phyloP scores from a whole-genome alignment of 805 yeast genomes.

The Candida wancherniae region DNA sequence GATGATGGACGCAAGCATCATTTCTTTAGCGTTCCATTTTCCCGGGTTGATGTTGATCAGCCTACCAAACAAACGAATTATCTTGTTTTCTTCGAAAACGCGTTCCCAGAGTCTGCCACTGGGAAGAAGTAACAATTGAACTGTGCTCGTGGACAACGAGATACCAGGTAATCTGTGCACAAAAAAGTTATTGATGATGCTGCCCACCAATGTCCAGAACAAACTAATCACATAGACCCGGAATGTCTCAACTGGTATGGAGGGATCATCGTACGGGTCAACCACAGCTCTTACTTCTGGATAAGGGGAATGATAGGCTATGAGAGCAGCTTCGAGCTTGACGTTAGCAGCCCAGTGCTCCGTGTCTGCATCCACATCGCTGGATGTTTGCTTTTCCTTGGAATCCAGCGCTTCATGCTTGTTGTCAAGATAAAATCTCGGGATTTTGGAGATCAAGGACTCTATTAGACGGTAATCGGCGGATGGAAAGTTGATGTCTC shows the following conservation, averaged over 20 bases:
- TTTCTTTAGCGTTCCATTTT: slow-evolving; percentile 41
- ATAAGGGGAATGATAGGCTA: slow-evolving; percentile 48
- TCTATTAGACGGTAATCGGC: slow-evolving; percentile 24
- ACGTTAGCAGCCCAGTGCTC: slow-evolving; percentile 28
- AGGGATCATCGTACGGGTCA: slow-evolving; percentile 52
- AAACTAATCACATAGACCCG: slow-evolving; percentile 53
- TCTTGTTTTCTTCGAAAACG: slow-evolving; percentile 22
- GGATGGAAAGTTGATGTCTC: slow-evolving; percentile 32
- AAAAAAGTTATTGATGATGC: slow-evolving; percentile 55
- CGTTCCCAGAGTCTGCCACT: slow-evolving; percentile 39
- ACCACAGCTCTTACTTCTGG: slow-evolving; percentile 66
- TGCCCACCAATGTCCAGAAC: slow-evolving; percentile 48
- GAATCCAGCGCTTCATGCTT: neutral
- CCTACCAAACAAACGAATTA: slow-evolving; percentile 20
- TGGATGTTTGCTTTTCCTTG: neutral
- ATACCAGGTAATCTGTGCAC: slow-evolving; percentile 51
- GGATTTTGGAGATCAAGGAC: slow-evolving; percentile 17
- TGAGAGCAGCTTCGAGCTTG: slow-evolving; percentile 40
- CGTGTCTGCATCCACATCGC: neutral
- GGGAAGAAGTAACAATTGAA: slow-evolving; percentile 37
- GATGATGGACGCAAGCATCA: slow-evolving; percentile 42
- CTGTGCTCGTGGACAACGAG: slow-evolving; percentile 34
- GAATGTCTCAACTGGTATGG: slow-evolving; percentile 46
- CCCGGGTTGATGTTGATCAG: slow-evolving; percentile 35
- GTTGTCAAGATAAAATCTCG: no score